A percentile compares a stretch with the other conserved stretches of the same genome.
Conservation (phyloP, 2,329 filamentous ascomycete species). For the Clonostachys chloroleuca region DNA sequence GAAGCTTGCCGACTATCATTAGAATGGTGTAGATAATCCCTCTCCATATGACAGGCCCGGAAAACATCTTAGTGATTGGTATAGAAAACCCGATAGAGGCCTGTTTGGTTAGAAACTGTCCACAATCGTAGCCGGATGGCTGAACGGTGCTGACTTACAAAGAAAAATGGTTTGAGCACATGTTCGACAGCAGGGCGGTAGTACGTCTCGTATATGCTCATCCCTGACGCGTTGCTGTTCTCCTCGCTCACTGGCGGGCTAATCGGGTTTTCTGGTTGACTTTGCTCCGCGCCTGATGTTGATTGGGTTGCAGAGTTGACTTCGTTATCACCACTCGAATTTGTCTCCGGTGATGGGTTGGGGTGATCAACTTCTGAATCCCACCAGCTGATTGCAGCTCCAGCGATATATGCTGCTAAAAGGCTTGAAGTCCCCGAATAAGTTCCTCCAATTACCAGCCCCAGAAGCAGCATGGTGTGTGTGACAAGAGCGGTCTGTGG, state of each 20-base stretch:
- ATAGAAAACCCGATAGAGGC: slow-evolving; percentile 73
- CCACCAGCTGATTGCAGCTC: slow-evolving; percentile 57
- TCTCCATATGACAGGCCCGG: slow-evolving; percentile 60
- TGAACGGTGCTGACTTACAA: slow-evolving; percentile 37
- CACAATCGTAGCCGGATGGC: not conserved
- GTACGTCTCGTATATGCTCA: slow-evolving; percentile 29
- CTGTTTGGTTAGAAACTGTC: slow-evolving; percentile 12
- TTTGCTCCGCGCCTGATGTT: not conserved
- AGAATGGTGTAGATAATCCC: slow-evolving; percentile 68
- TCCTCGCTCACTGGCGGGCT: not conserved
- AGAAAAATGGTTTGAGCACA: slow-evolving; percentile 69
- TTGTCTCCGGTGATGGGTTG: not conserved
- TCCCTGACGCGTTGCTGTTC: not conserved
- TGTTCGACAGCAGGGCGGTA: slow-evolving; percentile 31
- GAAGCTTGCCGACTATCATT: slow-evolving; percentile 61
- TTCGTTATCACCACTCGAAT: not conserved
- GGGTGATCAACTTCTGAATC: slow-evolving; percentile 27
- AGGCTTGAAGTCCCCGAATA: slow-evolving; percentile 61
- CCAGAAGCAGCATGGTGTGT: slow-evolving; percentile 45
- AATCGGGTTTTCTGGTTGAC: not conserved
- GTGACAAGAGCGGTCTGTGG: slow-evolving; percentile 30
- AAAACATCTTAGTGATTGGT: slow-evolving; percentile 67
- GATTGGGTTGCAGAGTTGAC: not conserved
- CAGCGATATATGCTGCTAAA: slow-evolving; percentile 60
- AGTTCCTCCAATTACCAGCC: slow-evolving; percentile 40